Evolutionary conservation across 495 filamentous ascomycete species (phyloP).

Genomic region (Rostrohypoxylon terebratum): DNA sequence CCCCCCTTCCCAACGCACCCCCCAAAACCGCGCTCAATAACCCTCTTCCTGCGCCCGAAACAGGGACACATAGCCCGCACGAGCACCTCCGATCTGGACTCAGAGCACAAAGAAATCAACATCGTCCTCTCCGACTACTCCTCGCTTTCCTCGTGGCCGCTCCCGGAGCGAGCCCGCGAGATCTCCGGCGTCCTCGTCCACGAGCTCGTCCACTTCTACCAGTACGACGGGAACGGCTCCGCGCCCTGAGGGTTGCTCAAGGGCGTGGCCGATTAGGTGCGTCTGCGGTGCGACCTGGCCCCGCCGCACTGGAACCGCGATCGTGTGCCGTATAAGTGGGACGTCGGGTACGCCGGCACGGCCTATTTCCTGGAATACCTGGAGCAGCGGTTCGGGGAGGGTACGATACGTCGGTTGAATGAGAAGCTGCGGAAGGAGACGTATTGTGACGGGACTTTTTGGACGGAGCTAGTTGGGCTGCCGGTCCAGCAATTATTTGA

Average conservation of each 20-base stretch:
- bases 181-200: slow-evolving; percentile 87
- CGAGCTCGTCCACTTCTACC: slow-evolving; percentile 96
- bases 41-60: slow-evolving; percentile 85
- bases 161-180: slow-evolving; percentile 65
- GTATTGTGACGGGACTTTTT: slow-evolving; percentile 74
- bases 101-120: slow-evolving; percentile 96
- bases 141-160: no score
- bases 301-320: slow-evolving; percentile 87
- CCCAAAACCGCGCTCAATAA: slow-evolving; percentile 77
- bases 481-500: slow-evolving; percentile 77
- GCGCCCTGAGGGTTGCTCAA: slow-evolving; percentile 87
- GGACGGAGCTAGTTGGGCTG: slow-evolving; percentile 74
- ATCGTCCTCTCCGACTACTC: slow-evolving; percentile 83
- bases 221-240: slow-evolving; percentile 74
- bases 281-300: slow-evolving; percentile 75
- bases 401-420: slow-evolving; percentile 80
- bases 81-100: slow-evolving; percentile 79
- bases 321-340: slow-evolving; percentile 73
- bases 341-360: slow-evolving; percentile 91
- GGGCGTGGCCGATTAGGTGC: slow-evolving; percentile 94
- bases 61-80: slow-evolving; percentile 96
- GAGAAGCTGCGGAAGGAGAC: slow-evolving; percentile 68
- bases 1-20: slow-evolving; percentile 67
- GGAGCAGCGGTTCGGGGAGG: slow-evolving; percentile 71
- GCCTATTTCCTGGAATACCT: slow-evolving; percentile 90